Percentiles rank a stretch among this genome's conserved stretches.
Evolutionary conservation across 148 eudicot species (phyloP).

Genomic region (Suaeda aralocaspica): DNA sequence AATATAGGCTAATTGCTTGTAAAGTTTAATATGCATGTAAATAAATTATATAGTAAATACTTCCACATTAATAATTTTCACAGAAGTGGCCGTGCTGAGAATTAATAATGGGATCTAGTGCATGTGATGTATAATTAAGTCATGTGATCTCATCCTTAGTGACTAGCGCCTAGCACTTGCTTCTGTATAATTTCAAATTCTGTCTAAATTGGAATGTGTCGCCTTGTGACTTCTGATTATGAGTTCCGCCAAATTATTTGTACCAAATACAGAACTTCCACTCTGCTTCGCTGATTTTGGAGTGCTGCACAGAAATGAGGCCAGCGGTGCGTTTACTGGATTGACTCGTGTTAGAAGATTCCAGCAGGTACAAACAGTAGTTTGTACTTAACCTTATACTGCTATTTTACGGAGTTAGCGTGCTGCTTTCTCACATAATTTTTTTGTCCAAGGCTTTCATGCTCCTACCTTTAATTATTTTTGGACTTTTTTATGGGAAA

Average conservation of each 20-base stretch:
- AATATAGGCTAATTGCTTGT: background rate
- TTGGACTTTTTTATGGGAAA: too few species aligned
- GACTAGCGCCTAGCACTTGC: background rate
- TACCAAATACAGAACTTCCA: slow-evolving; percentile 71
- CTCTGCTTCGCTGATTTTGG: slow-evolving; percentile 98
- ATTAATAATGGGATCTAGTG: background rate
- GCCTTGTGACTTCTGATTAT: background rate
- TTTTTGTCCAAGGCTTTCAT: too few species aligned
- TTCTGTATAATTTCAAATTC: background rate
- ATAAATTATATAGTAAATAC: too few species aligned
- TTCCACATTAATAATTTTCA: too few species aligned
- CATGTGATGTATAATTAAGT: background rate
- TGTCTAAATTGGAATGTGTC: background rate
- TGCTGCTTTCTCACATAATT: too few species aligned
- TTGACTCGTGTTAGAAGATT: slow-evolving; percentile 97
- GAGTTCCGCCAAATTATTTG: slow-evolving; percentile 10
- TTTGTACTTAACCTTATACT: background rate
- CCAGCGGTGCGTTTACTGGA: slow-evolving; percentile 99
- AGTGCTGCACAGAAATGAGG: slow-evolving; percentile 94
- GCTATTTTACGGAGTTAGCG: too few species aligned
- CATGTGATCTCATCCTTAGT: background rate
- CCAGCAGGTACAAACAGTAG: slow-evolving; percentile 84
- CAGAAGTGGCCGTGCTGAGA: too few species aligned
- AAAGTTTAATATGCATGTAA: background rate
- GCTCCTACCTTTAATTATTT: too few species aligned